These are phyloP conservation scores for Thelonectria olida DNA, from an alignment of 2,329 filamentous ascomycete species.

Conservation along the genomic window DNA sequence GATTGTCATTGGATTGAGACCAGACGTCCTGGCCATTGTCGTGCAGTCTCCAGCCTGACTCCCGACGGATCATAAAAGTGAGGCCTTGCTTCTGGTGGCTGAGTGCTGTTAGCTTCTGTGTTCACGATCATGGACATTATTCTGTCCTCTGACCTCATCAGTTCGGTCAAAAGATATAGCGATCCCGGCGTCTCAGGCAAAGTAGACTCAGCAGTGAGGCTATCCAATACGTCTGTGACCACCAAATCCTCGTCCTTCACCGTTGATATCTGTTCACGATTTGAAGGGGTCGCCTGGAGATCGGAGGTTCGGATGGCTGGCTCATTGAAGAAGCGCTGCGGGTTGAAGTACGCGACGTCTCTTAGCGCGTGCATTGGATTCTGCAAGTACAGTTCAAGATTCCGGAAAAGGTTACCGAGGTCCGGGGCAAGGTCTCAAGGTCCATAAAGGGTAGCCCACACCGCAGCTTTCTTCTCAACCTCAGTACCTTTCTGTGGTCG, in stretches of 20 bases:
- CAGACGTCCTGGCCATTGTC: not conserved
- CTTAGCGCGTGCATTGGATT: not conserved
- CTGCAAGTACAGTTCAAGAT: not conserved
- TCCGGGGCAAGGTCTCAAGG: not conserved
- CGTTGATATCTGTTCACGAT: not conserved
- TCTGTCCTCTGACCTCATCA: not conserved
- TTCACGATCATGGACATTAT: not conserved
- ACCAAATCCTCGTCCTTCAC: not conserved
- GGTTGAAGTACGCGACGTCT: not conserved
- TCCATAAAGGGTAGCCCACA: not conserved
- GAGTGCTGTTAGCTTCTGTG: not conserved
- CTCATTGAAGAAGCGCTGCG: constrained; percentile 4
- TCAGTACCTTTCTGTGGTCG: not conserved
- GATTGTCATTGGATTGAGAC: not conserved
- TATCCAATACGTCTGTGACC: not conserved
- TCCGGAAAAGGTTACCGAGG: not conserved
- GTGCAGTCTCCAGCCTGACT: not conserved
- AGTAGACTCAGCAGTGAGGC: not conserved
- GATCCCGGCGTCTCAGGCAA: not conserved
- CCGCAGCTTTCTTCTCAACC: not conserved
- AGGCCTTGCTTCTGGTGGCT: constrained; percentile 4
- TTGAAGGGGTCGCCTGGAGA: not conserved
- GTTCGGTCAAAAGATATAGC: not conserved
- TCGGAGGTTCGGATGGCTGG: not conserved
- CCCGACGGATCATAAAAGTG: constrained; percentile 1